Conservation (phyloP, 2,329 filamentous ascomycete genomes). For the Xenoacremonium recifei region DNA sequence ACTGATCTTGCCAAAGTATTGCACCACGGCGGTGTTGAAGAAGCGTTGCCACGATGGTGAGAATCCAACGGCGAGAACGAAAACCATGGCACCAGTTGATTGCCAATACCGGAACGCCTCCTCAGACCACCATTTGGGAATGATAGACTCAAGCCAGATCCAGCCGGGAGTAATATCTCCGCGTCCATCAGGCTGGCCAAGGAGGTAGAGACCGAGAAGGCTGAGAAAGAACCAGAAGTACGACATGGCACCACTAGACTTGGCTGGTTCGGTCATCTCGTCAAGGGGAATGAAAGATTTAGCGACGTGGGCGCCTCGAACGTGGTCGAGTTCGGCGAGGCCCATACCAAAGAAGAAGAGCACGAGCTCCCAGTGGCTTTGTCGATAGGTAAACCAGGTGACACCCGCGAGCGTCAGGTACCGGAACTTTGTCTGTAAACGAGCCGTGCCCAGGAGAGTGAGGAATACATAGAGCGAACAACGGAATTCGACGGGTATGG, state of each 20-base stretch:
- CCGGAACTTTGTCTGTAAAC: conserved; percentile 41
- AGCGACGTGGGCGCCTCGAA: conserved; percentile 44
- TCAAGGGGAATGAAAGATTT: conserved; percentile 23
- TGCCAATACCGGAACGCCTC: conserved; percentile 57
- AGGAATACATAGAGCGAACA: conserved; percentile 59
- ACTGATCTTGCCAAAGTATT: conserved; percentile 60
- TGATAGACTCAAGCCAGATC: conserved; percentile 44
- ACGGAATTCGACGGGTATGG: conserved; percentile 60
- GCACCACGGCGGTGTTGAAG: conserved; percentile 48
- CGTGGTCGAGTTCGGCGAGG: conserved; percentile 54
- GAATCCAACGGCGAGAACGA: conserved; percentile 49
- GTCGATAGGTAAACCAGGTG: conserved; percentile 44
- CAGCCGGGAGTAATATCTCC: conserved; percentile 53
- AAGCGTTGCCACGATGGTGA: conserved; percentile 46
- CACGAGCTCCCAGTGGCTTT: conserved; percentile 53
- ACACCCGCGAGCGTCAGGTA: conserved; percentile 40
- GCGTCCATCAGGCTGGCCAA: conserved; percentile 36
- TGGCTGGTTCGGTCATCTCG: conserved; percentile 12
- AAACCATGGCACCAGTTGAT: conserved; percentile 49
- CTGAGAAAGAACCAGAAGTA: conserved; percentile 41
- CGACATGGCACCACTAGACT: background rate
- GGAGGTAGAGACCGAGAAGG: conserved; percentile 51
- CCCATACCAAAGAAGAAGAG: conserved; percentile 55
- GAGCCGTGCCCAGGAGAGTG: conserved; percentile 47
- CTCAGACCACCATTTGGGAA: conserved; percentile 48